These are phyloP conservation scores for Dictyostelium intermedium DNA, from an alignment of 78 protist genomes.

Conservation along the genomic window DNA sequence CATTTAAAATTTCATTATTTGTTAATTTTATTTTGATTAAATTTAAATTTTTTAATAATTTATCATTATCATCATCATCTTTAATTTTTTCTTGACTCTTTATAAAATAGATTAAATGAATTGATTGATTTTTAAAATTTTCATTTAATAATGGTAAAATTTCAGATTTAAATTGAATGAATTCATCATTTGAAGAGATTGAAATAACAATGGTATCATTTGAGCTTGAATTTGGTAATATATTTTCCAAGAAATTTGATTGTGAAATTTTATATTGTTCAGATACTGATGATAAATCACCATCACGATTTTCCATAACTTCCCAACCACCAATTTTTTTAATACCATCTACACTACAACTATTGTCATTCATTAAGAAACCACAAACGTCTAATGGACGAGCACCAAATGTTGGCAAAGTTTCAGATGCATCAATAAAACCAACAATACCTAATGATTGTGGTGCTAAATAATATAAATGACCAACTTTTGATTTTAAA, in stretches of 20 bases:
- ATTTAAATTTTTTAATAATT: not conserved
- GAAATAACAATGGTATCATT: constrained; percentile 52
- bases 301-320: constrained; percentile 55
- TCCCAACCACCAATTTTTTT: constrained; percentile 39
- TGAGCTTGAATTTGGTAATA: not conserved
- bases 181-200: not conserved
- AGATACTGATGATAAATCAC: constrained; percentile 40
- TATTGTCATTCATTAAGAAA: constrained; percentile 18
- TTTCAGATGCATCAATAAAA: constrained; percentile 83
- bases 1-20: not conserved
- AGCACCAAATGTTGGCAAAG: constrained; percentile 82
- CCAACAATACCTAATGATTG: constrained; percentile 70
- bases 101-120: not conserved
- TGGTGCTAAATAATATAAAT: constrained; percentile 41
- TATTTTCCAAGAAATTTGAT: not conserved
- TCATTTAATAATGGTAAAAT: not conserved
- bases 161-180: not conserved
- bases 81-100: not conserved
- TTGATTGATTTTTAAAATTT: not conserved
- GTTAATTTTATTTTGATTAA: not conserved
- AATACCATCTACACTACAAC: not conserved
- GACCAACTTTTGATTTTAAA: not conserved
- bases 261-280: constrained; percentile 41
- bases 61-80: not conserved
- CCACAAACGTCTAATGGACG: constrained; percentile 69